Evolutionary conservation across 768 basidiomycete genomes (phyloP), one percentile per base, ranked within the genome.

Genomic region (Hortiboletus campestris): DNA sequence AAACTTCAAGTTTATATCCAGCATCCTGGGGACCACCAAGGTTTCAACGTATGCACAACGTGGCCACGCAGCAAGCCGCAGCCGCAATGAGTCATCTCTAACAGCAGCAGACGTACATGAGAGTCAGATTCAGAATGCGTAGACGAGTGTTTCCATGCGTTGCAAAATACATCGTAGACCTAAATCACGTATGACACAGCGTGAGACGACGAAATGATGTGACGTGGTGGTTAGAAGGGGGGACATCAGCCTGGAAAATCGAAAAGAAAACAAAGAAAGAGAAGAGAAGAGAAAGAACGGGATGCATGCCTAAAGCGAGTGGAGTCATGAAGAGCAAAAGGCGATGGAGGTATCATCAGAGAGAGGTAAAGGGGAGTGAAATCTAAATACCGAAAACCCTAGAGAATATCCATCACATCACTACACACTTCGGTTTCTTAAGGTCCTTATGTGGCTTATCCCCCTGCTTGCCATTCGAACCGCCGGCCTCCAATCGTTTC

Each of bases 301-400:
- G 65, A 52, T 62, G 56, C 57, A 62, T 63, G 61, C 62, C 64
- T 31, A 55, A 62, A 63, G 58, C 55, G 65, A 63, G 59, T 59
- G 57, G 51, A 60, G 63, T 55, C 65, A 55, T 52, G 55, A 69
- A 61, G 59, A 67, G 67, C 43, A 71, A 55, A 59, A 61, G 62
- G 64, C 42, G 62, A 74, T 73, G 69, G 76, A 86, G 88, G 88
- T 90, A 89, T 90, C 88, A 86, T 89, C 80, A 79, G 80, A 85
- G 66, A 77, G 76, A 83, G 84, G 83, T 82, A 84, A 86, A 77
- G 72, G 67, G 68, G 76, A 75, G 76, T 80, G 67, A 79, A 81
- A 78, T 86, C 85, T 86, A 89, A 78, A 76, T 79, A 72, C 76
- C 76, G 73, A 74, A 72, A 76, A 78, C 82, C 83, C 81, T 79